These are phyloP conservation scores for Cupressus sempervirens DNA, from an alignment of 75 land plant species.

Conservation along the genomic window DNA sequence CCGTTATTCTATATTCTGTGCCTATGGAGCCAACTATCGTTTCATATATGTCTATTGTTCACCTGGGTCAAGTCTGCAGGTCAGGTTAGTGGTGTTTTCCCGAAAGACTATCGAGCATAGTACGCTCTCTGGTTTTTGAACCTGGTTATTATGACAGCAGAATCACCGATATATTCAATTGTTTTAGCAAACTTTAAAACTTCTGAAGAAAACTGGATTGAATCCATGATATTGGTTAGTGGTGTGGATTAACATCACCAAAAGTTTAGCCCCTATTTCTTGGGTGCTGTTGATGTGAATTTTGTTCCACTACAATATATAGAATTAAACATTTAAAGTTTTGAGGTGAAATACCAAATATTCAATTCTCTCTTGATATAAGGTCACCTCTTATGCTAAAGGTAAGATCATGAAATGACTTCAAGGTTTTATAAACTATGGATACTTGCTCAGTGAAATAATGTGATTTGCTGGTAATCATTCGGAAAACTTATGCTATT, in stretches of 20 bases:
- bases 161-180: neutral
- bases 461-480: too few relatives aligned
- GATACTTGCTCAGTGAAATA: too few relatives aligned
- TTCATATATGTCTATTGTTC: neutral
- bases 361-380: too few relatives aligned
- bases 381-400: too few relatives aligned
- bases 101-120: neutral
- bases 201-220: neutral
- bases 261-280: neutral
- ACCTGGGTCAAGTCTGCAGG: neutral
- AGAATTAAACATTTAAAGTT: too few relatives aligned
- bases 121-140: neutral
- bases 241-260: neutral
- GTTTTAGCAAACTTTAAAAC: neutral
- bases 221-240: neutral
- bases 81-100: neutral
- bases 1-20: too few relatives aligned
- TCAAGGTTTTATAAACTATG: too few relatives aligned
- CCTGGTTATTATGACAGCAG: neutral
- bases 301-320: too few relatives aligned
- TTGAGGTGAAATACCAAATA: too few relatives aligned
- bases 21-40: neutral
- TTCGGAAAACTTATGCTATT: too few relatives aligned
- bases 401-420: too few relatives aligned
- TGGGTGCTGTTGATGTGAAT: neutral